Percentiles rank a stretch among this genome's conserved stretches.
phyloP scores from a whole-genome alignment of 805 yeast genomes.

The Candida dendrica region DNA sequence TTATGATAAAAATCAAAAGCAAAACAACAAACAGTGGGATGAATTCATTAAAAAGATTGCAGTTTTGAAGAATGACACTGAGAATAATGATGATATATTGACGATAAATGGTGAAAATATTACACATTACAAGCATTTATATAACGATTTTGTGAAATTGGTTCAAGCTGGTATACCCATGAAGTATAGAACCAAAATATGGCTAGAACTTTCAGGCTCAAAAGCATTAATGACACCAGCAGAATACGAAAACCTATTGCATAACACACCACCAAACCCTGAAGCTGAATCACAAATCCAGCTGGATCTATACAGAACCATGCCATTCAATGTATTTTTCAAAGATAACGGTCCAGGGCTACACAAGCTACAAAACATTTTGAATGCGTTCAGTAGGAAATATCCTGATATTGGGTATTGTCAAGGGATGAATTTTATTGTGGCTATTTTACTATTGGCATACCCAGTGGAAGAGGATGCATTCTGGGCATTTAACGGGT shows the following conservation, averaged over 20 bases:
- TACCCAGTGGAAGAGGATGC: constrained; percentile 42
- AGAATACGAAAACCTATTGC: constrained; percentile 31
- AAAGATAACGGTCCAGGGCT: constrained; percentile 49
- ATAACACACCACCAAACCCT: constrained; percentile 14
- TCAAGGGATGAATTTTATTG: constrained; percentile 58
- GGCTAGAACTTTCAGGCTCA: constrained; percentile 52
- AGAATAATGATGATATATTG: constrained; percentile 25
- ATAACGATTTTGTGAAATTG: constrained; percentile 26
- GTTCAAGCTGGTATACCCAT: constrained; percentile 42
- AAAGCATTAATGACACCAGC: constrained; percentile 37
- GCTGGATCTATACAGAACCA: constrained; percentile 46
- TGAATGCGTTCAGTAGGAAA: constrained; percentile 42
- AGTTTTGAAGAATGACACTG: constrained; percentile 14
- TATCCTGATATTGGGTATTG: constrained; percentile 46
- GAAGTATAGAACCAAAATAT: constrained; percentile 37
- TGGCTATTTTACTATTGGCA: constrained; percentile 40
- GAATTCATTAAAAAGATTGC: constrained; percentile 29
- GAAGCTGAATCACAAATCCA: constrained; percentile 41
- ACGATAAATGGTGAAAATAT: constrained; percentile 34
- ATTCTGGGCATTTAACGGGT: constrained; percentile 44
- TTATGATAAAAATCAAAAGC: constrained; percentile 36
- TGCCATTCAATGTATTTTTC: constrained; percentile 48
- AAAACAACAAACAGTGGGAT: constrained; percentile 38
- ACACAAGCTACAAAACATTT: constrained; percentile 35
- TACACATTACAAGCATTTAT: constrained; percentile 13